Evolutionary conservation across 2,329 filamentous ascomycete genomes (phyloP).

Genomic region (Fusarium nematophilum): DNA sequence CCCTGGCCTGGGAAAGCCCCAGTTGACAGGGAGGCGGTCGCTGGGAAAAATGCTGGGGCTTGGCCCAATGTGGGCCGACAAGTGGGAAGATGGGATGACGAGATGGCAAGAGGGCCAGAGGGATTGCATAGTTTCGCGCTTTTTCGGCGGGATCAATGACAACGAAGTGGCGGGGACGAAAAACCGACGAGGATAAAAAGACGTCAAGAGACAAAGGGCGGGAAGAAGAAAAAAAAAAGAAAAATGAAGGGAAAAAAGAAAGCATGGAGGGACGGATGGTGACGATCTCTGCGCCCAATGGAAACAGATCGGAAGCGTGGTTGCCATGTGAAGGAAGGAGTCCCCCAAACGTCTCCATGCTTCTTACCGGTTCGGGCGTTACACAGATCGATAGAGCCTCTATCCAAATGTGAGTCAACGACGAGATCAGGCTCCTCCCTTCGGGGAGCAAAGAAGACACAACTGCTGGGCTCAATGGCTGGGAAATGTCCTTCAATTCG

Average conservation of each 20-base stretch:
- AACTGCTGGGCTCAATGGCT: conserved; percentile 7
- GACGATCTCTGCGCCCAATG: conserved; percentile 37
- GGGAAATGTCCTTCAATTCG: conserved; percentile 1
- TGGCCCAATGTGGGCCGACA: conserved; percentile 21
- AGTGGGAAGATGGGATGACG: conserved; percentile 20
- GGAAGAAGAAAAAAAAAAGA: conserved; percentile 3
- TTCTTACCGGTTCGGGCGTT: conserved; percentile 17
- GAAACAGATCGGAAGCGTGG: conserved; percentile 5
- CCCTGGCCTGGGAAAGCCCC: conserved; percentile 24
- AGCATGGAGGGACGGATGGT: background rate
- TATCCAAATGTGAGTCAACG: conserved; percentile 21
- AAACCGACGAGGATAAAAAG: conserved; percentile 14
- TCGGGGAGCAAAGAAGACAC: conserved; percentile 6
- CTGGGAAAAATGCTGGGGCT: conserved; percentile 7
- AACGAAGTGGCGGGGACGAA: background rate
- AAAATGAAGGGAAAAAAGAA: conserved; percentile 7
- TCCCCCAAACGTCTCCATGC: background rate
- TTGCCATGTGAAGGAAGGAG: conserved; percentile 28
- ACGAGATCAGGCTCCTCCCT: too few species aligned
- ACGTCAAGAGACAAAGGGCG: conserved; percentile 16
- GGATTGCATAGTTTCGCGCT: background rate
- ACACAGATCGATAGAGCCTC: conserved; percentile 23
- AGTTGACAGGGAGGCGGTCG: conserved; percentile 13
- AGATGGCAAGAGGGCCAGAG: conserved; percentile 17
- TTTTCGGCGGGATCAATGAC: conserved; percentile 1